Percentiles rank a stretch among this genome's conserved stretches.
Evolutionary conservation across 768 basidiomycete genomes (phyloP).

Genomic region (Sarcomyxa edulis): DNA sequence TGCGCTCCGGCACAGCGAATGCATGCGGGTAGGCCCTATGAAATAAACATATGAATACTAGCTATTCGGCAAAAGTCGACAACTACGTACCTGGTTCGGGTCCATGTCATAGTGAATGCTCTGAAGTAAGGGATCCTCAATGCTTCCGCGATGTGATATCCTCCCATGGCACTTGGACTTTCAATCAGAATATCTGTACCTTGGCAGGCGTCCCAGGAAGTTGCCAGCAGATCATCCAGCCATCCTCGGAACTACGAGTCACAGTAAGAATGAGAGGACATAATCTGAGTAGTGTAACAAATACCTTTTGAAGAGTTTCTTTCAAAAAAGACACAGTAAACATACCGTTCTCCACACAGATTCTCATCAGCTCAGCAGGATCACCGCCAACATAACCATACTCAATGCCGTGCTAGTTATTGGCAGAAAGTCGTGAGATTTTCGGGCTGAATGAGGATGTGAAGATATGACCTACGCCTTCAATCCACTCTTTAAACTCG

Average conservation of each 20-base stretch:
- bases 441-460: too few species aligned
- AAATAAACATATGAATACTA: conserved; percentile 1
- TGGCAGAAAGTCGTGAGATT: conserved; percentile 6
- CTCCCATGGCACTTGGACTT: conserved; percentile 96
- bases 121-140: conserved; percentile 90
- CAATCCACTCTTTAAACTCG: conserved; percentile 94
- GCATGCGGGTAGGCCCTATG: conserved; percentile 91
- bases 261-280: conserved; percentile 9
- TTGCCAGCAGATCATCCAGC: conserved; percentile 93
- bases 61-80: not conserved
- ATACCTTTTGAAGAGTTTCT: conserved; percentile 78
- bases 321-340: conserved; percentile 95
- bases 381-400: conserved; percentile 94
- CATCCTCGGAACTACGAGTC: conserved; percentile 83
- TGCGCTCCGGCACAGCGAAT: conserved; percentile 94
- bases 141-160: conserved; percentile 95
- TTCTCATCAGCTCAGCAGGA: conserved; percentile 95
- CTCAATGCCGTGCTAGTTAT: conserved; percentile 84
- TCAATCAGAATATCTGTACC: conserved; percentile 91
- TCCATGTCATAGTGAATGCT: conserved; percentile 98
- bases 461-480: conserved; percentile 57
- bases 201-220: conserved; percentile 96
- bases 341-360: conserved; percentile 97
- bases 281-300: conserved; percentile 3
- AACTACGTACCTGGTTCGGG: conserved; percentile 65